These are phyloP conservation scores for Colletotrichum lindemuthianum DNA, from an alignment of 2,329 filamentous ascomycete genomes.

Conservation along the genomic window DNA sequence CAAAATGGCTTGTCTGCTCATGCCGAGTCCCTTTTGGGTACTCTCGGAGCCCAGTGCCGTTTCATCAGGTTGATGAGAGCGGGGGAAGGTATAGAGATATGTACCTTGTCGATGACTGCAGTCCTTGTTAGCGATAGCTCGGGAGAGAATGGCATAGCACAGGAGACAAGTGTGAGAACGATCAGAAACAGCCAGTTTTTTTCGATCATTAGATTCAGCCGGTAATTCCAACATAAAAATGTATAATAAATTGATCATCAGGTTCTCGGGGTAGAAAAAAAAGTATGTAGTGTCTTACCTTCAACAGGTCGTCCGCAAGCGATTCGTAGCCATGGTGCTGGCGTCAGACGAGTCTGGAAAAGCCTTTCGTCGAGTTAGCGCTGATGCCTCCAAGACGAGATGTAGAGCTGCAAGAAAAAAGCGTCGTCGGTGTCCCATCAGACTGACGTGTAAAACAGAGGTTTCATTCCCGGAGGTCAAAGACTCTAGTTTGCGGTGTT, in stretches of 20 bases:
- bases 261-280: constrained; percentile 34
- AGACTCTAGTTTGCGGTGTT: constrained; percentile 97
- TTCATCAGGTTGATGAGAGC: constrained; percentile 73
- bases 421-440: constrained; percentile 62
- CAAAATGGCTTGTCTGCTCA: constrained; percentile 91
- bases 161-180: constrained; percentile 39
- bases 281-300: constrained; percentile 13
- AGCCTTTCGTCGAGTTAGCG: constrained; percentile 19
- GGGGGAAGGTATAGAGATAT: constrained; percentile 34
- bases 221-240: constrained; percentile 93
- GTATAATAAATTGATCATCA: constrained; percentile 75
- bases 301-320: constrained; percentile 8
- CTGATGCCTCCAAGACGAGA: not conserved
- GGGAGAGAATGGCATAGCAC: not conserved
- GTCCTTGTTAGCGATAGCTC: constrained; percentile 45
- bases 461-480: constrained; percentile 91
- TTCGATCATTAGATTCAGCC: constrained; percentile 84
- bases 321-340: constrained; percentile 11
- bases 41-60: constrained; percentile 97
- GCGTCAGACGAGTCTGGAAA: constrained; percentile 24
- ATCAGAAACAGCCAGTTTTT: constrained; percentile 91
- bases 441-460: constrained; percentile 90
- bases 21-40: constrained; percentile 54
- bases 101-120: constrained; percentile 39
- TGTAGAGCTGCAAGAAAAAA: constrained; percentile 15